Evolutionary conservation across 495 filamentous ascomycete species (phyloP).

Genomic region (Trichoderma parareesei): DNA sequence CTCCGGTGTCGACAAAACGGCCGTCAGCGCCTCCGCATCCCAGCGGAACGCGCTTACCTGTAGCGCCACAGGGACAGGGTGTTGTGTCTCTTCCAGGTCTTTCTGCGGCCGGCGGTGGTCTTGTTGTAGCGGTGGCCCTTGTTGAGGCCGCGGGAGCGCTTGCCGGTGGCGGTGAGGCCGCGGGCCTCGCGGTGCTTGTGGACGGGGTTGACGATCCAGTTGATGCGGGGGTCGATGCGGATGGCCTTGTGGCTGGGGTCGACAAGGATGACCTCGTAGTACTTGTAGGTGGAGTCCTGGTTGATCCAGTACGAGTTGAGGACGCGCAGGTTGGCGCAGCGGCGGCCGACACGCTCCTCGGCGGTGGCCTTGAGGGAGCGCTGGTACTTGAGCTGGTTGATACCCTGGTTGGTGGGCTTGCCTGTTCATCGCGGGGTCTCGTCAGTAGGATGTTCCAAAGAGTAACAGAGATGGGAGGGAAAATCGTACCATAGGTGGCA

Average conservation of each 20-base stretch:
- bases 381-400: slow-evolving; percentile 99
- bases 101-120: slow-evolving; percentile 85
- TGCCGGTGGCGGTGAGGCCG: slow-evolving; percentile 94
- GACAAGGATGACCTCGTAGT: slow-evolving; percentile 99
- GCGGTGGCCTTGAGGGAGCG: slow-evolving; percentile 93
- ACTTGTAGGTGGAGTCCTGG: slow-evolving; percentile 99
- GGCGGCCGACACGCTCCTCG: slow-evolving; percentile 98
- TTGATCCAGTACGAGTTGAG: slow-evolving; percentile 99
- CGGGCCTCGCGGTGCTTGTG: slow-evolving; percentile 99
- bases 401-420: slow-evolving; percentile 99
- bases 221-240: slow-evolving; percentile 96
- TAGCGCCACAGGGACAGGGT: slow-evolving; percentile 92
- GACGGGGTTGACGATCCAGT: slow-evolving; percentile 99
- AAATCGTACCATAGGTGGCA: slow-evolving; percentile 87
- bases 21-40: slow-evolving; percentile 1
- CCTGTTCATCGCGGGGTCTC: slow-evolving; percentile 39
- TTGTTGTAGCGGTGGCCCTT: slow-evolving; percentile 99
- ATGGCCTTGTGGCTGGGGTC: slow-evolving; percentile 99
- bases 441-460: slow-evolving; percentile 14
- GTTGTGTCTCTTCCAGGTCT: slow-evolving; percentile 99
- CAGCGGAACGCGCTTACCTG: slow-evolving; percentile 36
- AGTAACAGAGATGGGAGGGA: background rate
- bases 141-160: slow-evolving; percentile 97
- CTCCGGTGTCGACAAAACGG: background rate
- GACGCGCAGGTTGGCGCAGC: slow-evolving; percentile 95